phyloP scores from a whole-genome alignment of 805 yeast genomes.

The Yarrowia divulgata region DNA sequence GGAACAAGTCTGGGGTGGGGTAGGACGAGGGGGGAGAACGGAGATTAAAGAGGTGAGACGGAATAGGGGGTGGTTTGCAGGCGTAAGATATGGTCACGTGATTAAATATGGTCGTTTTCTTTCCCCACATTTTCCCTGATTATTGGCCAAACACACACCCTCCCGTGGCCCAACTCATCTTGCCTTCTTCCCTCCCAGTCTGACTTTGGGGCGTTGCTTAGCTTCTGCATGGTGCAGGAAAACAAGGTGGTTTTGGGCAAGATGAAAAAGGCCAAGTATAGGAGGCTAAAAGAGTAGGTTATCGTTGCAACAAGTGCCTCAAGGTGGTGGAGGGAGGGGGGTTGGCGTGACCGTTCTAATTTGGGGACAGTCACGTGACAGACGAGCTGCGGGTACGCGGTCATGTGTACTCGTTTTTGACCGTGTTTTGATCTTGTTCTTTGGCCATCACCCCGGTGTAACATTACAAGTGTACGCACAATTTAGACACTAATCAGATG shows the following conservation, averaged over 20 bases:
- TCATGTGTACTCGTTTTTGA: background rate
- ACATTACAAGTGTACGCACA: background rate
- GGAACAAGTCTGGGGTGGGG: conserved; percentile 6
- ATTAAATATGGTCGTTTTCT: too few species aligned
- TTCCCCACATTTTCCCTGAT: too few species aligned
- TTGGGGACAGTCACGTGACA: background rate
- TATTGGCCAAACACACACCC: too few species aligned
- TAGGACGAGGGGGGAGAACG: background rate
- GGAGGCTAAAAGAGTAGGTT: conserved; percentile 10
- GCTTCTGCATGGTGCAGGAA: conserved; percentile 32
- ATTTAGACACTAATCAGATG: conserved; percentile 8
- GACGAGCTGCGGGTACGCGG: too few species aligned
- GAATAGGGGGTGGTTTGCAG: background rate
- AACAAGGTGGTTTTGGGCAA: conserved; percentile 18
- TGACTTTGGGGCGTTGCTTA: conserved; percentile 28
- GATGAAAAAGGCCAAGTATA: conserved; percentile 24
- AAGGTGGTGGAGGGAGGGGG: background rate
- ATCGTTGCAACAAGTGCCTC: conserved; percentile 19
- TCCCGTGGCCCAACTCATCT: background rate
- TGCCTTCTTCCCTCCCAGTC: background rate
- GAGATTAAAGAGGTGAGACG: background rate
- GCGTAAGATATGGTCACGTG: too few species aligned
- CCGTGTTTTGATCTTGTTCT: background rate
- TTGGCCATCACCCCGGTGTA: background rate
- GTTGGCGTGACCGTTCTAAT: too few species aligned